Percentiles rank a stretch among this genome's conserved stretches.
Conservation (phyloP, 2,329 filamentous ascomycete genomes). For the Xylogone sp. region DNA sequence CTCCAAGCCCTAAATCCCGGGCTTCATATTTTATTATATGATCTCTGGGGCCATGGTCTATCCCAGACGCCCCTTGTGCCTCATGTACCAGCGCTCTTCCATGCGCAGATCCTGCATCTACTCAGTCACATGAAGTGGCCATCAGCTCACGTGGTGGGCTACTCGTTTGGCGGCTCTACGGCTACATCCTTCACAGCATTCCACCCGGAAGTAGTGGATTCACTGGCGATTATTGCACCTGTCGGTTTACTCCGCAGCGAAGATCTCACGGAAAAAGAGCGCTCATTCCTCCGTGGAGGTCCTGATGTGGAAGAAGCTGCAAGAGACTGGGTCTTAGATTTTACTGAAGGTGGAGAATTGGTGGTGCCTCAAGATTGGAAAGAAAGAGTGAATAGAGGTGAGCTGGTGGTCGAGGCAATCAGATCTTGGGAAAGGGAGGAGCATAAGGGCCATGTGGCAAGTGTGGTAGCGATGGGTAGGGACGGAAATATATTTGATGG, state of each 20-base stretch:
- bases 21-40: constrained; percentile 39
- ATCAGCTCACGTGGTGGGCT: constrained; percentile 42
- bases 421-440: constrained; percentile 43
- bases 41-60: constrained; percentile 53
- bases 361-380: constrained; percentile 41
- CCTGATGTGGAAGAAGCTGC: constrained; percentile 4
- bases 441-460: constrained; percentile 41
- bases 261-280: constrained; percentile 16
- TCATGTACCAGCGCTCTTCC: constrained; percentile 39
- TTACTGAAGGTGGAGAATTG: constrained; percentile 17
- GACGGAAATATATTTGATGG: constrained; percentile 40
- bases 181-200: constrained; percentile 34
- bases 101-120: constrained; percentile 34
- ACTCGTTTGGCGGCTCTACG: constrained; percentile 43
- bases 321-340: constrained; percentile 19
- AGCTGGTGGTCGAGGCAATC: constrained; percentile 44
- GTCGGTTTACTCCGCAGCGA: constrained; percentile 36
- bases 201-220: constrained; percentile 26
- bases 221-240: constrained; percentile 41
- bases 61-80: constrained; percentile 40
- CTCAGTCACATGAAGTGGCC: constrained; percentile 38
- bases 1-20: constrained; percentile 32
- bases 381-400: constrained; percentile 34
- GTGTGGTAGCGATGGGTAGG: constrained; percentile 41
- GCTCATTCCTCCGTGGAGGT: constrained; percentile 19